Evolutionary conservation across 371 early-diverging fungal genomes (phyloP), one percentile per base, ranked within the genome.

Genomic region (Mucor saturninus): DNA sequence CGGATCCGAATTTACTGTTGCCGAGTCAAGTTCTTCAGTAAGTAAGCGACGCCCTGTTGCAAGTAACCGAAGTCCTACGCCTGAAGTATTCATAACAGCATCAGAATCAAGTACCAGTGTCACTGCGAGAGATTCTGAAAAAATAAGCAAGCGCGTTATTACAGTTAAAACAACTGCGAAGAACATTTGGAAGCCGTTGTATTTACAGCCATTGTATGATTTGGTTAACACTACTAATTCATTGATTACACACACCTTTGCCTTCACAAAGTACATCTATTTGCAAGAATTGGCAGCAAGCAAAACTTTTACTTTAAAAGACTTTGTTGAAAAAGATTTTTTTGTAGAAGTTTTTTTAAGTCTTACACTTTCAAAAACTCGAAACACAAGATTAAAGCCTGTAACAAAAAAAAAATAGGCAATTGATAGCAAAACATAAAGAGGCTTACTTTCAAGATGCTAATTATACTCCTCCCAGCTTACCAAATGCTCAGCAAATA

Each of bases 281-380:
- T 3, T 13, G 15, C 46, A 15, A n/a, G 46, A 45, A 5, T 21
- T 21, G 21, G 21, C 21, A 21, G 21, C 21, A 21, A 21, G 21
- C 21, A 1, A 21, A 21, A 21, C 21, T 15, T 45, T 45, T 45
- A 3, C 46, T n/a, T n/a, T 45, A 15, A 45, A 45, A 45, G 46
- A 45, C 13, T 40, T 28, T 21, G 40, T 55, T 0, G 40, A 15
- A 4, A 55, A 40, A n/a, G 26, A 5, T 40, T 55, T 55, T 21
- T 55, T 55, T 40, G 42, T 55, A 7, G 55, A 55, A 28, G 40
- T 55, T 4, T 40, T 55, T 40, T 28, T 40, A 38, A 26, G 28
- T 40, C 40, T 55, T 28, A 28, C 40, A 21, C 8, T 28, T n/a
- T 3, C 21, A 40, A 21, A 14, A 21, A 29, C 8, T 40, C 13